These are phyloP conservation scores for Acidomyces sp. DNA, from an alignment of 495 filamentous ascomycete genomes.

Conservation along the genomic window DNA sequence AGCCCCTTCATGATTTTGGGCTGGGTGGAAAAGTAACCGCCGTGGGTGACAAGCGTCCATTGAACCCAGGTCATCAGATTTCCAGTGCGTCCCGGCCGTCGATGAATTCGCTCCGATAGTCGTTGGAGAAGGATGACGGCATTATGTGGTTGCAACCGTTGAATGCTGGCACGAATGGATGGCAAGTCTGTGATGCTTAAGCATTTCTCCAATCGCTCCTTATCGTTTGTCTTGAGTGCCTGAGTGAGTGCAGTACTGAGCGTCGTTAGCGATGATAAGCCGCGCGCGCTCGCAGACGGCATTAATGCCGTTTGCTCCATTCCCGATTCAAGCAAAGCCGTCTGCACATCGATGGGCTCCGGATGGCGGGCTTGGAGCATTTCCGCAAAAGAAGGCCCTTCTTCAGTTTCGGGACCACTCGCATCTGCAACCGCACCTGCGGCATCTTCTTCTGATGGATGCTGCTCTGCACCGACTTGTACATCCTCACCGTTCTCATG, in stretches of 20 bases:
- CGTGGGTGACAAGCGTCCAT: conserved; percentile 89
- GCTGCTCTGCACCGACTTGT: conserved; percentile 23
- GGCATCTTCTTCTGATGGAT: not conserved
- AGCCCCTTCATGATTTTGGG: conserved; percentile 65
- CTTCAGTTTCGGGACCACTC: not conserved
- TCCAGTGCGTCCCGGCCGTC: conserved; percentile 75
- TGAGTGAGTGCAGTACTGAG: conserved; percentile 83
- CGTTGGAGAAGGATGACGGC: conserved; percentile 65
- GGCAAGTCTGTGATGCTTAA: conserved; percentile 61
- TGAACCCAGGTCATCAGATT: conserved; percentile 93
- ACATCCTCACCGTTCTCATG: conserved; percentile 40
- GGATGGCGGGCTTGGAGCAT: conserved; percentile 56
- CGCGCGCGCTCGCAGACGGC: conserved; percentile 22
- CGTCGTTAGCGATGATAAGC: conserved; percentile 49
- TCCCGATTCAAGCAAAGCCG: conserved; percentile 36
- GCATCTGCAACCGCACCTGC: conserved; percentile 3
- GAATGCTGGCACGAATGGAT: conserved; percentile 74
- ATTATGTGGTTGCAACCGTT: conserved; percentile 72
- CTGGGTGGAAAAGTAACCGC: conserved; percentile 75
- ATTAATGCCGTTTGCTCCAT: conserved; percentile 28
- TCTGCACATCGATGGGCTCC: conserved; percentile 65
- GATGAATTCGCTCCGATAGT: conserved; percentile 75
- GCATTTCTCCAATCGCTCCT: conserved; percentile 76
- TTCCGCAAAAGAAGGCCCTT: conserved; percentile 76
- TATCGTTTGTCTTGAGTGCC: conserved; percentile 82